Conservation (phyloP, 1,139 yeast species). For the Geotrichum macrosporum region DNA sequence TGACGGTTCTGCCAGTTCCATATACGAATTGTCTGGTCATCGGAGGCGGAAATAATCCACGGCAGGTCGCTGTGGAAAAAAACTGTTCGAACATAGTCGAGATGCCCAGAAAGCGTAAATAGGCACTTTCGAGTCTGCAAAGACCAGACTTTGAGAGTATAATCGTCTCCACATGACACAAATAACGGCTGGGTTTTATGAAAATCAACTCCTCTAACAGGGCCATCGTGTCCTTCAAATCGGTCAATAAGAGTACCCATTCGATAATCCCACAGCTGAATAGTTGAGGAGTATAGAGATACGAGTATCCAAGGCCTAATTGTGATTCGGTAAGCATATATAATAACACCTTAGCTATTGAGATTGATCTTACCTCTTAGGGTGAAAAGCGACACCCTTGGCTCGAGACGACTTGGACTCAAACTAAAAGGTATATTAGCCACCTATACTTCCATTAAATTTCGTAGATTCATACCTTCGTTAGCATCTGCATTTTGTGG, state of each 20-base stretch:
- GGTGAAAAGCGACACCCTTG: conserved; percentile 97
- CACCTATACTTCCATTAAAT: neutral
- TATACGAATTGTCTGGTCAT: conserved; percentile 96
- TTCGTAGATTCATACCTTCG: conserved; percentile 49
- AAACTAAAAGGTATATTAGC: conserved; percentile 46
- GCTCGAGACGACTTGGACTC: conserved; percentile 99
- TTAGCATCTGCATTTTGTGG: conserved; percentile 93
- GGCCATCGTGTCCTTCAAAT: conserved; percentile 97
- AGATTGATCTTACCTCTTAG: conserved; percentile 52
- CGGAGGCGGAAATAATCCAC: conserved; percentile 94
- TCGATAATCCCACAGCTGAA: conserved; percentile 98
- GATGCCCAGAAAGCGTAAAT: conserved; percentile 83
- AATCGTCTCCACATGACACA: conserved; percentile 97
- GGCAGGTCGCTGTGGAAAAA: conserved; percentile 95
- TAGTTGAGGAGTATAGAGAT: conserved; percentile 88
- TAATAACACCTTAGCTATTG: too few species aligned
- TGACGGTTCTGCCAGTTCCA: conserved; percentile 99
- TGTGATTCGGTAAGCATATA: neutral
- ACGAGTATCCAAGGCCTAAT: conserved; percentile 91
- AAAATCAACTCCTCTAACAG: conserved; percentile 91
- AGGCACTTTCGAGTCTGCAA: conserved; percentile 84
- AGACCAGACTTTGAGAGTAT: conserved; percentile 94
- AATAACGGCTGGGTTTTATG: conserved; percentile 97
- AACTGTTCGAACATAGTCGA: conserved; percentile 93
- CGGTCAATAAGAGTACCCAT: conserved; percentile 97